Conservation (phyloP, 2,329 filamentous ascomycete genomes). For the Capronia coronata region DNA sequence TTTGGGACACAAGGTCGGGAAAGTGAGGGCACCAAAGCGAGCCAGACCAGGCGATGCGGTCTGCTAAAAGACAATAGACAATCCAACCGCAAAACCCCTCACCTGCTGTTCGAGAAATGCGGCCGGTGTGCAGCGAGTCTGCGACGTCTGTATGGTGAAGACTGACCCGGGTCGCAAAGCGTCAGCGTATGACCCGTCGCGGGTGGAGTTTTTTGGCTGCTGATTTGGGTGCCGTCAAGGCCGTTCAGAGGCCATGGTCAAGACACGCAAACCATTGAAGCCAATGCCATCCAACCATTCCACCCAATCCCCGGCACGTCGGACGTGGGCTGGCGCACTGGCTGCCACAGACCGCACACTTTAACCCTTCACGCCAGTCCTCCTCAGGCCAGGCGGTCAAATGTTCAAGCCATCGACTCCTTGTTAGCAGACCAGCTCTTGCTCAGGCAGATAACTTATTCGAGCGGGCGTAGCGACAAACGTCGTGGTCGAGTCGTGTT, state of each 20-base stretch:
- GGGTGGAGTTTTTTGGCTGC: constrained; percentile 11
- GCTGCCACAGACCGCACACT: constrained; percentile 16
- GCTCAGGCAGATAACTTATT: not conserved
- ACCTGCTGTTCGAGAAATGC: constrained; percentile 6
- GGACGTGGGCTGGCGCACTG: constrained; percentile 21
- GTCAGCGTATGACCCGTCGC: constrained; percentile 15
- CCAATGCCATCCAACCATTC: constrained; percentile 18
- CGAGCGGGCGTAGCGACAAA: constrained; percentile 9
- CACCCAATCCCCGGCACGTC: constrained; percentile 16
- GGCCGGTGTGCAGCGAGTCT: constrained; percentile 12
- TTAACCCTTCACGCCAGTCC: constrained; percentile 3
- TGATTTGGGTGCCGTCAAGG: constrained; percentile 9
- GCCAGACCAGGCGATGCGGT: constrained; percentile 22
- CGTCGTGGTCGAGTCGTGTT: not conserved
- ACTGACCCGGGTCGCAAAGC: constrained; percentile 11
- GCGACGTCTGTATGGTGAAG: constrained; percentile 21
- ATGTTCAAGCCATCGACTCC: not conserved
- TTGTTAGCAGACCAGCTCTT: not conserved
- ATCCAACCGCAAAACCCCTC: constrained; percentile 20
- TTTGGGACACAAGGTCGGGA: constrained; percentile 6
- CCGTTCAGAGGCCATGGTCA: constrained; percentile 20
- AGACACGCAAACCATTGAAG: constrained; percentile 17
- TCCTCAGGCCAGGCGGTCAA: too few species aligned
- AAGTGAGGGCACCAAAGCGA: constrained; percentile 21
- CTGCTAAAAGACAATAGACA: constrained; percentile 14